Evolutionary conservation across 345 rosid species (phyloP), one percentile per base, ranked within the genome.

Genomic region (Balakata baccata): DNA sequence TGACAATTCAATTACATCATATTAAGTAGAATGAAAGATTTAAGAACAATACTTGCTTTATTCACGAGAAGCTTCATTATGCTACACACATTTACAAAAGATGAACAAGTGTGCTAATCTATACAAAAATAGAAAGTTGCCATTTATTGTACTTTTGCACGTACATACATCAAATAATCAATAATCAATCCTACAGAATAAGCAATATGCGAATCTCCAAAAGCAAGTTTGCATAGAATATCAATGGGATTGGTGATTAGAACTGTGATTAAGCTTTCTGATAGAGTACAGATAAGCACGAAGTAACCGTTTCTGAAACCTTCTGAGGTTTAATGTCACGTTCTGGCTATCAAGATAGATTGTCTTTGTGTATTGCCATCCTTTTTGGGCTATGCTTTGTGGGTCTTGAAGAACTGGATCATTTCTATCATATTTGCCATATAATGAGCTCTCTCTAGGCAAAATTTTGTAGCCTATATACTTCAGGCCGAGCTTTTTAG

Each of bases 311-410:
- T 90, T 89, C 70, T 68, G 80, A 64, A 92, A 90, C 66, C 93
- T 88, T 53, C 72, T 62, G 57, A 86, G 84, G 70, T 90, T 81
- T 60, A 92, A 74, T 67, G 69, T 84, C 86, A 92, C 86, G 50
- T 81, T 90, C 53, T 92, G 97, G 74, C 85, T 78, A 17, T 86
- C 90, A 18, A 92, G 88, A 84, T 92, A 92, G 38, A 89, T 86
- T 68, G 81, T 72, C 84, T 92, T 92, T 0, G 97, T 92, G 84
- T 81, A 87, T 65, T 92, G 84, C 96, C 97, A 92, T 63, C 97
- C 96, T 79, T 83, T 92, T 1, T 74, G 56, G 18, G 74, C 77
- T 71, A 92, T 84, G 53, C 93, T 86, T 8, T 78, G 64, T 0
- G 96, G 97, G 69, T 92, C 89, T 68, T 67, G 63, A 54, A 92